phyloP scores from a whole-genome alignment of 2,329 filamentous ascomycete species.

The Gyromitra esculenta region DNA sequence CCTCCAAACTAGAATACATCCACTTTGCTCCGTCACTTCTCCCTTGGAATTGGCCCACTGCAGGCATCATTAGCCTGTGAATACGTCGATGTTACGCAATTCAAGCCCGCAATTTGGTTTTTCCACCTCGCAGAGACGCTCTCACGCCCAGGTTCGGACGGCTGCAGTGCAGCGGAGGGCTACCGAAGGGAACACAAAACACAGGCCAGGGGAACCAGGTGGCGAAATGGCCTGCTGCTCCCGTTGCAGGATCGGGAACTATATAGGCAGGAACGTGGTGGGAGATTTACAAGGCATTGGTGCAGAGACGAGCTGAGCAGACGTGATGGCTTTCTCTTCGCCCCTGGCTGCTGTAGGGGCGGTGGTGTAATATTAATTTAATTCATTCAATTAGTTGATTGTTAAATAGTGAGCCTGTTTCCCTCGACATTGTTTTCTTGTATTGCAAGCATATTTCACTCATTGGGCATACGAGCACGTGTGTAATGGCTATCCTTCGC shows the following conservation, averaged over 20 bases:
- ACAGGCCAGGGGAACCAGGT: neutral
- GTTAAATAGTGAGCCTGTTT: conserved; percentile 36
- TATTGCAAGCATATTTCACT: neutral
- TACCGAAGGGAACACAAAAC: conserved; percentile 8
- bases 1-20: neutral
- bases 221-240: neutral
- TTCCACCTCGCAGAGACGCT: neutral
- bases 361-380: neutral
- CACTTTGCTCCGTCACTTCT: neutral
- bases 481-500: conserved; percentile 29
- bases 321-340: neutral
- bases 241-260: conserved; percentile 5
- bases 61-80: conserved; percentile 25
- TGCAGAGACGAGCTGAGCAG: conserved; percentile 4
- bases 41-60: conserved; percentile 3
- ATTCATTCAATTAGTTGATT: neutral
- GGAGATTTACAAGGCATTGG: conserved; percentile 1
- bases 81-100: conserved; percentile 3
- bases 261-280: conserved; percentile 23
- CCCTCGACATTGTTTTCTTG: conserved; percentile 2
- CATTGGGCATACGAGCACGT: neutral
- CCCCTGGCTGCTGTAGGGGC: neutral
- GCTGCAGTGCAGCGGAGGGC: neutral
- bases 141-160: conserved; percentile 6
- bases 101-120: conserved; percentile 5